Conservation (phyloP, 495 filamentous ascomycete species). For the Penicillium verhagenii region DNA sequence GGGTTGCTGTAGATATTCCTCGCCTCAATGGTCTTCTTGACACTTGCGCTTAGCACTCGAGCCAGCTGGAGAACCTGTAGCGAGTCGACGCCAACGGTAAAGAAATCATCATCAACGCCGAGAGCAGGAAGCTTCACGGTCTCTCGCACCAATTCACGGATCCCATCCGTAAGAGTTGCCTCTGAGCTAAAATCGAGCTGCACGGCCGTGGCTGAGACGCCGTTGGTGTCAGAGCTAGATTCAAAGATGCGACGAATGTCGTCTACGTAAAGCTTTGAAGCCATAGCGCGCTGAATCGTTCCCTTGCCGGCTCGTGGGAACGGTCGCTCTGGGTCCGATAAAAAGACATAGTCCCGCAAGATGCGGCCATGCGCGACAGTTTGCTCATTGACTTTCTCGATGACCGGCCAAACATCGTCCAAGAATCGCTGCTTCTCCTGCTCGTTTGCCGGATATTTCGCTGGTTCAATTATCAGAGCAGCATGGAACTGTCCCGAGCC, state of each 20-base stretch:
- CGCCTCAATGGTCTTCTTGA: not conserved
- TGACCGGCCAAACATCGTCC: constrained; percentile 39
- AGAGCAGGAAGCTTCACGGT: constrained; percentile 21
- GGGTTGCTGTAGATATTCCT: constrained; percentile 11
- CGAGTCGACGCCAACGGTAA: constrained; percentile 54
- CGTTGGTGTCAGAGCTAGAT: constrained; percentile 15
- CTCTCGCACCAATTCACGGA: constrained; percentile 7
- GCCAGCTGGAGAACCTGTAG: constrained; percentile 16
- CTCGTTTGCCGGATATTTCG: not conserved
- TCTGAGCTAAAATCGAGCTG: constrained; percentile 4
- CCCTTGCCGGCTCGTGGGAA: constrained; percentile 56
- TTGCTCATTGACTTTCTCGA: constrained; percentile 46
- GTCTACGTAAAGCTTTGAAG: constrained; percentile 47
- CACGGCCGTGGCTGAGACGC: not conserved
- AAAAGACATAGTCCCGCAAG: constrained; percentile 17
- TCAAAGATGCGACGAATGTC: constrained; percentile 52
- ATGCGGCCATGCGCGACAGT: constrained; percentile 43
- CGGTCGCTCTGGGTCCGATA: constrained; percentile 49
- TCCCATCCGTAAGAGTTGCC: constrained; percentile 3
- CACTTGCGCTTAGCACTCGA: not conserved
- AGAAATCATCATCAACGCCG: constrained; percentile 51
- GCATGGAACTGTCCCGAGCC: constrained; percentile 53
- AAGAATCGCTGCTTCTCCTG: constrained; percentile 19
- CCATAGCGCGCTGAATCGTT: constrained; percentile 47
- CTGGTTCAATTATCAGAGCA: constrained; percentile 51